Percentiles rank a stretch among this genome's conserved stretches.
Conservation (phyloP, 2,329 filamentous ascomycete genomes). For the Bisporella sp. region DNA sequence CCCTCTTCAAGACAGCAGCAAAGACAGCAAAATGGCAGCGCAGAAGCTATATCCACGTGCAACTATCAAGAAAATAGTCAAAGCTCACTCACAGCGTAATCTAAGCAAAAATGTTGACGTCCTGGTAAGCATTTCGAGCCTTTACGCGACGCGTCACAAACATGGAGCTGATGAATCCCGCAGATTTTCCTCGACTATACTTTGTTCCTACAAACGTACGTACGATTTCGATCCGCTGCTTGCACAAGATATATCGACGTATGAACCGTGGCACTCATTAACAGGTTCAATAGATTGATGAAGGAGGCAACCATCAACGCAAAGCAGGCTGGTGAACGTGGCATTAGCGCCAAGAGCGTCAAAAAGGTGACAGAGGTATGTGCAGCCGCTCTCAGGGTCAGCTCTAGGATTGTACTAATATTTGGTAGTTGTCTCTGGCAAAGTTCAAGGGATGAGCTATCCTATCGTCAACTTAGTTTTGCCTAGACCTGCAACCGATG, state of each 20-base stretch:
- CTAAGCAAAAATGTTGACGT: constrained; percentile 83
- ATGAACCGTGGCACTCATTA: constrained; percentile 9
- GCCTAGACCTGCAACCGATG: too few species aligned
- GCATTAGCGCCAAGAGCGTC: constrained; percentile 67
- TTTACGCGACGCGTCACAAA: constrained; percentile 14
- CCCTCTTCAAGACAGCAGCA: not conserved
- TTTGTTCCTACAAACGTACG: constrained; percentile 65
- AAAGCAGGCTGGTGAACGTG: constrained; percentile 66
- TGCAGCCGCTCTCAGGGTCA: constrained; percentile 3
- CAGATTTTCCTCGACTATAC: constrained; percentile 82
- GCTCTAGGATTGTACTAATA: not conserved
- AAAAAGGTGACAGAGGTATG: constrained; percentile 70
- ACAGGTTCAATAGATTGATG: constrained; percentile 49
- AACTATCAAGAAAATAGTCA: constrained; percentile 83
- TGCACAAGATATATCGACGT: not conserved
- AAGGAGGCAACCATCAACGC: constrained; percentile 73
- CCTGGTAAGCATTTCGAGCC: constrained; percentile 46
- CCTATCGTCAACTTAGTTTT: too few species aligned
- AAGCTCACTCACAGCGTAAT: constrained; percentile 75
- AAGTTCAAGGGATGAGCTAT: constrained; percentile 25
- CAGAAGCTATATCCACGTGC: constrained; percentile 77
- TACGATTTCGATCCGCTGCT: not conserved
- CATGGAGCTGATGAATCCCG: constrained; percentile 4
- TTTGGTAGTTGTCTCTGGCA: constrained; percentile 17
- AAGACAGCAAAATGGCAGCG: constrained; percentile 30